Conservation (phyloP, 345 rosid genomes). For the Nasturtium officinale region DNA sequence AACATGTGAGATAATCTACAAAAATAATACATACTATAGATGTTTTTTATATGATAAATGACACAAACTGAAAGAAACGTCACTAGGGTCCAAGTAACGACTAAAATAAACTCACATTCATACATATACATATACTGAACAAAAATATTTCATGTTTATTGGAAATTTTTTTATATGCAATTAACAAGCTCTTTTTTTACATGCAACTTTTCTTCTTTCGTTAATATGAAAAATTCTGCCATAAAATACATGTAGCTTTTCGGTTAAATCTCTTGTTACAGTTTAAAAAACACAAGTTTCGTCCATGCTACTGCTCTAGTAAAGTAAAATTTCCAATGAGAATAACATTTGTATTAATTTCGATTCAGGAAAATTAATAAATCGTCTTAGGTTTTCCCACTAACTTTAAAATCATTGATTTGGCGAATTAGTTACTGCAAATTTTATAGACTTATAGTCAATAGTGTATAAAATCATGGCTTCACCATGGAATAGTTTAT, state of each 20-base stretch:
- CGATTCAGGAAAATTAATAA: background rate
- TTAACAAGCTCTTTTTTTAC: background rate
- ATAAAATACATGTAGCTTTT: background rate
- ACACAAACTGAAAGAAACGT: too few species aligned
- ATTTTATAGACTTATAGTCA: constrained; percentile 2
- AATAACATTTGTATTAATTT: too few species aligned
- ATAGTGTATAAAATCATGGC: constrained; percentile 29
- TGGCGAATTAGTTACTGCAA: background rate
- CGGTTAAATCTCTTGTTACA: background rate
- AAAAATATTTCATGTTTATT: background rate
- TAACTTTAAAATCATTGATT: constrained; percentile 15
- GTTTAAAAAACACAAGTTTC: background rate
- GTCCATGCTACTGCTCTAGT: background rate
- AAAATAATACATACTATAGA: background rate
- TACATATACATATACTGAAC: background rate
- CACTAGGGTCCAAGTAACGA: background rate
- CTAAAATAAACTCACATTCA: background rate
- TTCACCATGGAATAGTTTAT: constrained; percentile 32
- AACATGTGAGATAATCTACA: background rate
- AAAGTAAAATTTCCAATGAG: background rate
- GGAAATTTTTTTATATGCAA: background rate
- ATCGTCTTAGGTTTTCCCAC: background rate
- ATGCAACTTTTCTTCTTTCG: background rate
- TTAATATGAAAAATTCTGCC: background rate
- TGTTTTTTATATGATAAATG: too few species aligned